Base-by-base conservation (phyloP, 805 yeast species). In the Nakazawaea holstii region DNA sequence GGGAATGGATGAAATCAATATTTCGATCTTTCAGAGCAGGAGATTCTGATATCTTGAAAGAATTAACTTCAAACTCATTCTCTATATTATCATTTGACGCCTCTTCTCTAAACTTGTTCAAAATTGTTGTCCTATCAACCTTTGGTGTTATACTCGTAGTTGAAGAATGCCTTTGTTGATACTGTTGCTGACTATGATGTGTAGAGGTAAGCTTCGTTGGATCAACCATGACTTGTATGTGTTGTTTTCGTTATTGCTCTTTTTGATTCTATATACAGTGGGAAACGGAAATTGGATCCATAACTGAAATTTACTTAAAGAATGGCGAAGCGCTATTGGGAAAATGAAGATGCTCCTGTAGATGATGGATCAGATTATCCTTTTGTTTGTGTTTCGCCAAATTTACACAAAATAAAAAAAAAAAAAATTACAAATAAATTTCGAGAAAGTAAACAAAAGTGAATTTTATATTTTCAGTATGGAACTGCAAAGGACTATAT, bases 1-100 rank as follows among this genome's bases (percentile, higher is more conserved):
- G 48, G 4, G 48, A 45, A 35, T 45, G 48, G 8, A 45, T 15
- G 24, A 45, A 45, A 39, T 45, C 48, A 6, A 24, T 24, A 7
- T n/a, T 33, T 4, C 29, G 30, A 14, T 38, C 40, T 14, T 31
- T 28, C n/a, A 37, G n/a, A 6, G 31, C 29, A 5, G 48, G 48
- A 8, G 48, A 45, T 29, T 45, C 48, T 3, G 13, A 6, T 8
- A 45, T 14, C 10, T 38, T 44, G 27, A 44, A 37, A 20, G 37
- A 30, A 9, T 32, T 27, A 3, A 29, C 29, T 4, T 35, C 44
- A 27, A 45, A 9, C 31, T 45, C 49, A 27, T 45, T 40, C 31
- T 45, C 49, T 13, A 45, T 39, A 24, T 40, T 35, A 24, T 39
- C 44, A 8, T 9, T 14, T 1, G 27, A 9, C 13, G 13, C 27